Evolutionary conservation across 257 asterid species (phyloP), one percentile per base, ranked within the genome.

Genomic region (Dorcoceras hygrometricum): DNA sequence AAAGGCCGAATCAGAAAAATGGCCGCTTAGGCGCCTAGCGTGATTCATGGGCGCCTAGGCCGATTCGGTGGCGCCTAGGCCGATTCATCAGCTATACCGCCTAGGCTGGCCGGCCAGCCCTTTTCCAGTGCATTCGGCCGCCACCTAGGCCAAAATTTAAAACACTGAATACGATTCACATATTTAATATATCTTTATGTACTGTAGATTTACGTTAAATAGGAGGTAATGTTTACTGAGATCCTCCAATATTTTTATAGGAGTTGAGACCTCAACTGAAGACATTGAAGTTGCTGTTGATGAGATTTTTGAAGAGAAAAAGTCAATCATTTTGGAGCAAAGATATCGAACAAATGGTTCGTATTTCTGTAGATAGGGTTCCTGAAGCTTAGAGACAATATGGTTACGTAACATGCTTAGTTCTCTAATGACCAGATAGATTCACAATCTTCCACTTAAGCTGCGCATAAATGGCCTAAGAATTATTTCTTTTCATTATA

Each of bases 311-410:
- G 94, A 84, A 66, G 95, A 86, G 79, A 86, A 81, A 19, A 83
- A 75, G 72, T 62, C 82, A 34, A 71, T 56, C 70, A 88, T 93
- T 61, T 19, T 86, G 70, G 96, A 86, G 82, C 90, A 86, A 80
- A 91, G 97, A 7, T 93, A 93, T 76, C 82, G 95, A 19, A 88
- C 89, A 60, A 86, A 84, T 77, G 97, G 98, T 93, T 55, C 23
- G 96, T 76, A 74, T 56, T 31, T 65, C 67, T 71, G 57, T 75
- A 28, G n/a, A 5, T 53, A 55, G 16, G 26, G 65, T 67, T 39
- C 39, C 39, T 36, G 11, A 34, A 67, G 59, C 8, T 57, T 6
- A 11, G 25, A 55, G 19, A 25, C 18, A 28, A 5, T 28, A 28
- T 28, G 31, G 5, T 28, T 28, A 5, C 62, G 8, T 23, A 1